These are phyloP conservation scores for Hyaloscypha bicolor DNA, from an alignment of 495 filamentous ascomycete genomes.

Conservation along the genomic window DNA sequence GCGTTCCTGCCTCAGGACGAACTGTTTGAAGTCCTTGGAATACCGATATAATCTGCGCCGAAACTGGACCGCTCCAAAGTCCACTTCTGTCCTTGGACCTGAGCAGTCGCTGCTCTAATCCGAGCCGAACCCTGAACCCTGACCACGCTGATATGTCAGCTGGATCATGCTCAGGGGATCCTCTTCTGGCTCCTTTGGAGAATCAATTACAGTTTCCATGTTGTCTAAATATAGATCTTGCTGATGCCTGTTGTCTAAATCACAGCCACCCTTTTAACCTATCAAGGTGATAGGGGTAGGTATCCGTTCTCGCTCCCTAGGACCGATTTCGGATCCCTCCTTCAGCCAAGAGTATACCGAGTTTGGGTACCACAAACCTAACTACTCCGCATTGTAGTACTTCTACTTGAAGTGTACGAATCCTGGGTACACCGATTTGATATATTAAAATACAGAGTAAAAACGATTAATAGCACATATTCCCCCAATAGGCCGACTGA, in stretches of 20 bases:
- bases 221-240: too few species aligned
- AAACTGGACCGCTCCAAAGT: too few species aligned
- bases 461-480: too few species aligned
- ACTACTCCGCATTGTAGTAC: too few species aligned
- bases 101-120: background rate
- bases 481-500: too few species aligned
- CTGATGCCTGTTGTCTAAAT: background rate
- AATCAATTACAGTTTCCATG: background rate
- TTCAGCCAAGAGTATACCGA: too few species aligned
- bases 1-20: conserved; percentile 23
- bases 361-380: too few species aligned
- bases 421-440: too few species aligned
- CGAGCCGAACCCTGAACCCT: background rate
- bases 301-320: conserved; percentile 2
- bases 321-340: background rate
- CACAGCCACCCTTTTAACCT: conserved; percentile 1
- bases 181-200: background rate
- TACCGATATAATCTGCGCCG: too few species aligned
- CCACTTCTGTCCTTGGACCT: conserved; percentile 1
- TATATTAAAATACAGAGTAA: too few species aligned
- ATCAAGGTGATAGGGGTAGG: background rate
- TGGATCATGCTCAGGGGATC: background rate
- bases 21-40: conserved; percentile 36
- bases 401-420: too few species aligned
- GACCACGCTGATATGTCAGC: background rate